A percentile compares a stretch with the other conserved stretches of the same genome.
These are phyloP conservation scores for Rhinocladiella similis DNA, from an alignment of 2,329 filamentous ascomycete genomes.

Conservation along the genomic window DNA sequence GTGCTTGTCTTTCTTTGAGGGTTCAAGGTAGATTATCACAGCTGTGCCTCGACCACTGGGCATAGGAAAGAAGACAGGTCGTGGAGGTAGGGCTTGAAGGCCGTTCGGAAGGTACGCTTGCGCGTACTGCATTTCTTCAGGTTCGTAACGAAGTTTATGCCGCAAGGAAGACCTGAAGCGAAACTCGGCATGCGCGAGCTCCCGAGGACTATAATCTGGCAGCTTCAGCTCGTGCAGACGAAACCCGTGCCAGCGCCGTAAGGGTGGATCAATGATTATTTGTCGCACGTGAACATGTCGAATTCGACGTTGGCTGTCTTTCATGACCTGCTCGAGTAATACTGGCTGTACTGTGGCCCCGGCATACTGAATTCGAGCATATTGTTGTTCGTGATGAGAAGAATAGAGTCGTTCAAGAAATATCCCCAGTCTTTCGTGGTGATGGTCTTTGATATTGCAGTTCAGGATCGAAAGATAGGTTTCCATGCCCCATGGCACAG, in stretches of 20 bases:
- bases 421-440: slow-evolving; percentile 13
- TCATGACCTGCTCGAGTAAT: slow-evolving; percentile 2
- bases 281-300: slow-evolving; percentile 14
- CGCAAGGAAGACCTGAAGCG: slow-evolving; percentile 7
- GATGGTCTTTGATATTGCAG: slow-evolving; percentile 11
- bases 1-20: slow-evolving; percentile 8
- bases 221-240: slow-evolving; percentile 12
- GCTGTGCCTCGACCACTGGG: slow-evolving; percentile 10
- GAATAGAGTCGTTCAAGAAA: slow-evolving; percentile 29
- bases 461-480: slow-evolving; percentile 24
- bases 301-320: slow-evolving; percentile 6
- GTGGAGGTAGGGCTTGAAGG: slow-evolving; percentile 4
- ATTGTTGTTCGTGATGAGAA: slow-evolving; percentile 48
- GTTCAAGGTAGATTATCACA: slow-evolving; percentile 8
- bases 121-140: slow-evolving; percentile 10
- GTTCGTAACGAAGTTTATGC: slow-evolving; percentile 4
- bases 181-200: slow-evolving; percentile 5
- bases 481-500: slow-evolving; percentile 18
- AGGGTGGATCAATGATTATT: slow-evolving; percentile 13
- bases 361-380: slow-evolving; percentile 10
- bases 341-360: slow-evolving; percentile 15
- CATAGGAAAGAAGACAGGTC: slow-evolving; percentile 12
- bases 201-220: slow-evolving; percentile 7
- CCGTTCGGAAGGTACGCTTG: slow-evolving; percentile 5
- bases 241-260: slow-evolving; percentile 15